Conservation (phyloP, 345 rosid species). For the Reutealis trisperma region DNA sequence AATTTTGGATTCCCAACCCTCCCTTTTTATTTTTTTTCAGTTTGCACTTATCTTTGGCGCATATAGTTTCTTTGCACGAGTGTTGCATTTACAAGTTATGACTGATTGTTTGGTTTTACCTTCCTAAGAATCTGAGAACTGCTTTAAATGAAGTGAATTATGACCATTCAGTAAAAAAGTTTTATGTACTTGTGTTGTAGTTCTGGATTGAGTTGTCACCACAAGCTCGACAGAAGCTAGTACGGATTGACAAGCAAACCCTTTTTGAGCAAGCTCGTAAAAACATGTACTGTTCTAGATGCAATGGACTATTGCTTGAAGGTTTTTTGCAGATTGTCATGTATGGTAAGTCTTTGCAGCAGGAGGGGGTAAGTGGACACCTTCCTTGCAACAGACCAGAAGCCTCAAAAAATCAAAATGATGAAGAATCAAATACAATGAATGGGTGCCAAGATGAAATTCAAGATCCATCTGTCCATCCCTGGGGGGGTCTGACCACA, state of each 20-base stretch:
- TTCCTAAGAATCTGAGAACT: neutral
- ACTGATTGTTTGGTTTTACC: neutral
- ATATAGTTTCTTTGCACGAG: neutral
- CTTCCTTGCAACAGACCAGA: conserved; percentile 38
- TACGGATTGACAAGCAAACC: conserved; percentile 81
- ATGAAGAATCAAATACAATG: conserved; percentile 35
- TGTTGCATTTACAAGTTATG: neutral
- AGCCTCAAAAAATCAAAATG: conserved; percentile 41
- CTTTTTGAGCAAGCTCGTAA: conserved; percentile 94
- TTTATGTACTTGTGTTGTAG: conserved; percentile 40
- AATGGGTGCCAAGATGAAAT: conserved; percentile 55
- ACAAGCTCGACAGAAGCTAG: conserved; percentile 66
- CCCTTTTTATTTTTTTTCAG: too few species aligned
- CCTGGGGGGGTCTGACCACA: conserved; percentile 92
- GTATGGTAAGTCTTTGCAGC: conserved; percentile 72
- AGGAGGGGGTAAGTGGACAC: conserved; percentile 49
- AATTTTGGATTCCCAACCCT: too few species aligned
- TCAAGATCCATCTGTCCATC: conserved; percentile 80
- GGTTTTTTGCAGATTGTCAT: conserved; percentile 80
- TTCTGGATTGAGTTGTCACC: conserved; percentile 78
- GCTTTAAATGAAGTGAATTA: neutral
- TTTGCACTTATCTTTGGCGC: neutral
- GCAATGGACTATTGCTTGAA: conserved; percentile 88
- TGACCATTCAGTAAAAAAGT: conserved; percentile 19
- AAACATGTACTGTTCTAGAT: conserved; percentile 95